phyloP scores from a whole-genome alignment of 768 basidiomycete genomes.

The Pholiota molesta region DNA sequence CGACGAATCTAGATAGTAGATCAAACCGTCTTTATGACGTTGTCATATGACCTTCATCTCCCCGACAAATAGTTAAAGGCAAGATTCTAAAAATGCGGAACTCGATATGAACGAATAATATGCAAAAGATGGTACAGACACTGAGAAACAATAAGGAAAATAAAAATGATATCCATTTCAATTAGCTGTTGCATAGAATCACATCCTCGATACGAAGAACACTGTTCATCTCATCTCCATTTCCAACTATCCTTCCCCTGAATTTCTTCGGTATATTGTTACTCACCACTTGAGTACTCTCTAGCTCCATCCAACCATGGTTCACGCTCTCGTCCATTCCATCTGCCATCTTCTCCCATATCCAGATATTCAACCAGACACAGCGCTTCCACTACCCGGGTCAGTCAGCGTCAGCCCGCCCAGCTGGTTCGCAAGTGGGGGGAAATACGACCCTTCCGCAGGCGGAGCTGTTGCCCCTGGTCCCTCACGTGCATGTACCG shows the following conservation, averaged over 20 bases:
- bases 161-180: background rate
- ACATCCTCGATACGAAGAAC: background rate
- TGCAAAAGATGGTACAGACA: background rate
- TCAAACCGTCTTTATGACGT: too few relatives aligned
- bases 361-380: conserved; percentile 2
- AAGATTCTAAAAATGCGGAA: too few relatives aligned
- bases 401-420: conserved; percentile 5
- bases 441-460: conserved; percentile 10
- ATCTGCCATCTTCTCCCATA: too few relatives aligned
- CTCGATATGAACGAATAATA: background rate
- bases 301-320: too few relatives aligned
- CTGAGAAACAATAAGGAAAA: background rate
- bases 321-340: too few relatives aligned
- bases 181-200: background rate
- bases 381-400: conserved; percentile 8
- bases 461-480: background rate
- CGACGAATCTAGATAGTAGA: too few relatives aligned
- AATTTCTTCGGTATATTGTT: background rate
- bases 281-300: background rate
- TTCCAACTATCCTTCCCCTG: background rate
- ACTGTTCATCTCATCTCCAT: background rate
- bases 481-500: background rate
- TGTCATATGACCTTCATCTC: too few relatives aligned
- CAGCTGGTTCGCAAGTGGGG: conserved; percentile 2
- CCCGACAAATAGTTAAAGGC: too few relatives aligned